These are phyloP conservation scores for Rhizophora apiculata DNA, from an alignment of 345 rosid species.

Conservation along the genomic window DNA sequence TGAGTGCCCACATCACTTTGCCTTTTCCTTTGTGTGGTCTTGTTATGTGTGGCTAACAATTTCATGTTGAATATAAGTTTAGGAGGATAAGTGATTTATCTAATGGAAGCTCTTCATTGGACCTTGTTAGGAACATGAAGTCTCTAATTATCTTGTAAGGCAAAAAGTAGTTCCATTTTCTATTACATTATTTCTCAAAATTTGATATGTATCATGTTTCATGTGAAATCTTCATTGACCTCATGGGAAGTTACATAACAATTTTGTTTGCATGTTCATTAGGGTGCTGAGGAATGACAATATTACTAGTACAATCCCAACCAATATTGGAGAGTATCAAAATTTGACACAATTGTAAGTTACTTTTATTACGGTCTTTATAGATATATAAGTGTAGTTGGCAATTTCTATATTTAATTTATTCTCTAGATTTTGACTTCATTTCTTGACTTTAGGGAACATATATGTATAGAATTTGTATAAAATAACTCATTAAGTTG, in stretches of 20 bases:
- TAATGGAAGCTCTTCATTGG: slow-evolving; percentile 51
- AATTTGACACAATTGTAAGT: slow-evolving; percentile 59
- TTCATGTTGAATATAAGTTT: slow-evolving; percentile 13
- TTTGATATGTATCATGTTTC: background rate
- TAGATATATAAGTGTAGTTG: too few relatives aligned
- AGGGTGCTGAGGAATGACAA: slow-evolving; percentile 57
- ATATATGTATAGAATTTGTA: too few relatives aligned
- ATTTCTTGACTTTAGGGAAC: too few relatives aligned
- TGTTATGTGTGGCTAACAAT: background rate
- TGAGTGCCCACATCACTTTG: slow-evolving; percentile 27
- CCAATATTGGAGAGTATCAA: slow-evolving; percentile 46
- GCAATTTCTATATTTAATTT: too few relatives aligned
- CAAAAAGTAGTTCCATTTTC: background rate
- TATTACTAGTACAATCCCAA: slow-evolving; percentile 53
- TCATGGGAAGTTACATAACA: background rate
- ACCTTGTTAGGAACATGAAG: slow-evolving; percentile 47
- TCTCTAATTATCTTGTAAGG: slow-evolving; percentile 48
- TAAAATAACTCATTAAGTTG: too few relatives aligned
- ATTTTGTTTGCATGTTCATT: slow-evolving; percentile 7
- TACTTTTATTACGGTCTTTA: background rate
- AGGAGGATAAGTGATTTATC: slow-evolving; percentile 70
- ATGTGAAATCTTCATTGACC: background rate
- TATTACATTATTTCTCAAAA: background rate
- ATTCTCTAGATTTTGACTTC: too few relatives aligned
- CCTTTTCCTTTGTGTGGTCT: background rate